Base-by-base conservation (phyloP, 495 filamentous ascomycete genomes). In the Aspergillus mulundensis region DNA sequence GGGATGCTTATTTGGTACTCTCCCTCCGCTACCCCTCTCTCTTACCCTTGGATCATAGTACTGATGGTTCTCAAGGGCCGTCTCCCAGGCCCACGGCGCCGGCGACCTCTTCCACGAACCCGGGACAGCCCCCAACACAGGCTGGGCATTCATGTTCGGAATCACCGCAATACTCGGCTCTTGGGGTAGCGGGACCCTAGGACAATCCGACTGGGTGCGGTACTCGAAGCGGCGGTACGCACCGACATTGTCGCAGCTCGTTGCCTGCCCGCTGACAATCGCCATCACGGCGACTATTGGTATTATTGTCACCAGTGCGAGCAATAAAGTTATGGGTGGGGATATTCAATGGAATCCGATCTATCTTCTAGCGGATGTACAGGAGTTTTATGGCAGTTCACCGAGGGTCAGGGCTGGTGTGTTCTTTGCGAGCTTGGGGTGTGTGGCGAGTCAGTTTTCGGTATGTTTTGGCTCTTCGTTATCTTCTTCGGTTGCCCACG, bases 141-240 rank as follows among this genome's bases (percentile, higher is more conserved):
- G 51, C 16, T 54, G 51, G 51, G 51, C 51, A 6, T 54, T 54
- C 28, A 54, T 54, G 51, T 54, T 54, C 18, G 51, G 51, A 1
- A 54, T 54, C 1, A 54, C 51, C n/a, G 51, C 51, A 1, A 54
- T 54, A 16, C 51, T 54, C 2, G 51, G 51, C 1, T 54, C 51
- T 0, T 54, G 51, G 51, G 51, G 51, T n/a, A 21, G 24, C 14
- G 51, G 51, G 0, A 54, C 51, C 6, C 25, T 54, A 3, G 51
- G 51, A 5, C 51, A 54, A 24, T 54, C 51, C 2, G 51, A 54
- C 51, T 54, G 39, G 40, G 41, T 23, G 0, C 51, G 51, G 21
- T 54, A 54, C 40, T 25, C 51, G 11, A 54, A 54, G 7, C 23
- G 51, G 6, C 23, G 51, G n/a, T 54, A 43, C 14, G 51, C 51